Evolutionary conservation across 106 monocot species (phyloP), one percentile per base, ranked within the genome.

Genomic region (Allium fistulosum): DNA sequence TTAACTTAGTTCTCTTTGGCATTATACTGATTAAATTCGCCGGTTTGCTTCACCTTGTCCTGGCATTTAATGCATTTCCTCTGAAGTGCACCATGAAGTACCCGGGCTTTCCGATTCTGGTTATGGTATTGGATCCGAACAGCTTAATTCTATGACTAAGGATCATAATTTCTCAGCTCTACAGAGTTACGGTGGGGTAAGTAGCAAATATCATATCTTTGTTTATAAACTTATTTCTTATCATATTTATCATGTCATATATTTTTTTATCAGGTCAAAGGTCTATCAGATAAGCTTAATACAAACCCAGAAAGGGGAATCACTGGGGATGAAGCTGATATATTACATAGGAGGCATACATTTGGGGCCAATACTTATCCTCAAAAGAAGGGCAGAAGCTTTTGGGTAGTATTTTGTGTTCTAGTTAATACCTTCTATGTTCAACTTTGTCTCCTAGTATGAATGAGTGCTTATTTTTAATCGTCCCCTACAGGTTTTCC

Each of bases 331-430:
- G 88, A 96, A 68, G n/a, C 65, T 17, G 95, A 96, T 18, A 56
- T 96, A 64, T 66, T 68, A 66, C 66, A 57, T 12, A 85, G 91
- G 57, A 81, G 69, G 65, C 82, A 77, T 77, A 74, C 73, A 67
- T 91, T 92, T 86, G 88, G 95, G 17, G 69, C 88, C 10, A 96
- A 96, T 68, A 86, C 88, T 61, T 96, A 96, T 69, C 95, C 95
- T 61, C 80, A 74, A 63, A 96, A 91, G 76, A 88, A 96, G 72
- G 91, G 91, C 49, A 86, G 80, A 73, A 88, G 82, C 66, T 91
- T 95, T 70, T 85, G 74, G 79, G 94, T 91, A 83, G 15, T 58
- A 7, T 58, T 16, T 11, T 58, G 18, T 58, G 18, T 7, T 18
- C 8, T 16, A 4, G 15, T 1, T 58, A 14, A 58, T 15, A 16